Percentiles rank a stretch among this genome's conserved stretches.
Evolutionary conservation across 352 stramenopile genomes (phyloP).

Genomic region (Phytophthora pseudosyringae): DNA sequence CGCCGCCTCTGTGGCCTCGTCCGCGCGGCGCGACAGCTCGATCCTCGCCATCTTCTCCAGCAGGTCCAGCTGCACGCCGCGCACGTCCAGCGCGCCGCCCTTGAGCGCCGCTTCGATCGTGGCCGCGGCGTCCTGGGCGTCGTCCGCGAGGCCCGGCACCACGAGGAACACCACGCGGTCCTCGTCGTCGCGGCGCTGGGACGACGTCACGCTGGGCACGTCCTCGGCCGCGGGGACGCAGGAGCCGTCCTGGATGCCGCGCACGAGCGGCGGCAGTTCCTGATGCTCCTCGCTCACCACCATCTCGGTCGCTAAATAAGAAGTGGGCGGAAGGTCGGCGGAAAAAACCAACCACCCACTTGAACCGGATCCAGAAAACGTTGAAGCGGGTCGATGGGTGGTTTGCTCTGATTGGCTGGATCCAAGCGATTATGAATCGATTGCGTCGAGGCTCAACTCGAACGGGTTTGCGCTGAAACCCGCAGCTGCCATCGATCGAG

Average conservation of each 20-base stretch:
- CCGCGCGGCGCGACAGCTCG: slow-evolving; percentile 47
- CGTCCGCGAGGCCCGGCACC: slow-evolving; percentile 51
- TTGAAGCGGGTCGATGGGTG: slow-evolving; percentile 20
- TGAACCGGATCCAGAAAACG: slow-evolving; percentile 11
- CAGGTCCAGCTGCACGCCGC: slow-evolving; percentile 61
- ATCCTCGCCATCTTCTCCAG: slow-evolving; percentile 75
- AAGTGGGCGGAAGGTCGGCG: slow-evolving; percentile 19
- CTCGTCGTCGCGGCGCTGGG: slow-evolving; percentile 53
- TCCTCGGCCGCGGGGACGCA: slow-evolving; percentile 73
- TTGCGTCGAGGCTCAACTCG: slow-evolving; percentile 3
- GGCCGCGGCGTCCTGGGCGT: slow-evolving; percentile 25
- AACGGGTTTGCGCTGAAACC: too few species aligned
- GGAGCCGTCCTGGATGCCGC: slow-evolving; percentile 33
- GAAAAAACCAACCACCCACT: slow-evolving; percentile 5
- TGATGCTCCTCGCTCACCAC: slow-evolving; percentile 27
- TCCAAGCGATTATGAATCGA: slow-evolving; percentile 7
- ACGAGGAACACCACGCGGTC: slow-evolving; percentile 79
- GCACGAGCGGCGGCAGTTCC: slow-evolving; percentile 41
- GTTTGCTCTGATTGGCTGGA: slow-evolving; percentile 11
- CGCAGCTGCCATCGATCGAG: neutral
- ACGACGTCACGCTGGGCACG: slow-evolving; percentile 77
- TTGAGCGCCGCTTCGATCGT: slow-evolving; percentile 49
- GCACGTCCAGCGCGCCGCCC: slow-evolving; percentile 41
- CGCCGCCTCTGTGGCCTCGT: slow-evolving; percentile 53
- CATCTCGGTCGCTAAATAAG: slow-evolving; percentile 28